Evolutionary conservation across 345 rosid genomes (phyloP), one percentile per base, ranked within the genome.

Genomic region (Lumnitzera racemosa): DNA sequence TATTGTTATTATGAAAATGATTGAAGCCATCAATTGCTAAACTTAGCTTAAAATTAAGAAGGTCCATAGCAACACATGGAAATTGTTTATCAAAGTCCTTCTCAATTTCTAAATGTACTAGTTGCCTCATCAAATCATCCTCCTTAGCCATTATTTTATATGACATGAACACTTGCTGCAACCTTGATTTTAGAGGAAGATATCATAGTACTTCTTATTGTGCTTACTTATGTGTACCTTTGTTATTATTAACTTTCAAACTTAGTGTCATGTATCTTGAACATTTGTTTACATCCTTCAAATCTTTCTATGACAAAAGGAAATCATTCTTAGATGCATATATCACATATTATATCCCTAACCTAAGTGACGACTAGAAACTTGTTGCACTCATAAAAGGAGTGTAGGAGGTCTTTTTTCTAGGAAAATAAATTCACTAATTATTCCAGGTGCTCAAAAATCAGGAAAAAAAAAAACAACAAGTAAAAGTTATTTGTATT

Each of bases 111-210:
- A 16, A 53, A 23, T 61, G 57, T 14, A 53, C 47, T 9, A 46
- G 61, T 36, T 61, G 51, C 29, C 62, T 61, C 11, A 56, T 20
- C 2, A 13, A 20, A 20, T 20, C 3, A 2, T 53, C 53, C 24
- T 68, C 58, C 11, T 56, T 12, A 48, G 27, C 20, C 23, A 61
- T 9, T 0, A 13, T 36, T 2, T 59, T 2, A 2, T 27, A 23
- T 5, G 65, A 64, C 27, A 63, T 58, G 15, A 24, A 64, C 20
- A 20, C 20, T 20, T 20, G 20, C 20, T 20, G 1, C 20, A 20
- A 20, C 20, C 20, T 20, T 20, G 57, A 47, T 20, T 20, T 58
- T 6, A 70, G 49, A 5, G 61, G 58, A 58, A 64, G 64, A n/a
- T 63, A 55, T 3, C 43, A 1, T 0, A 63, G 17, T 2, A 59